Conservation (phyloP, 495 filamentous ascomycete species). For the Aspergillus ellipticus region DNA sequence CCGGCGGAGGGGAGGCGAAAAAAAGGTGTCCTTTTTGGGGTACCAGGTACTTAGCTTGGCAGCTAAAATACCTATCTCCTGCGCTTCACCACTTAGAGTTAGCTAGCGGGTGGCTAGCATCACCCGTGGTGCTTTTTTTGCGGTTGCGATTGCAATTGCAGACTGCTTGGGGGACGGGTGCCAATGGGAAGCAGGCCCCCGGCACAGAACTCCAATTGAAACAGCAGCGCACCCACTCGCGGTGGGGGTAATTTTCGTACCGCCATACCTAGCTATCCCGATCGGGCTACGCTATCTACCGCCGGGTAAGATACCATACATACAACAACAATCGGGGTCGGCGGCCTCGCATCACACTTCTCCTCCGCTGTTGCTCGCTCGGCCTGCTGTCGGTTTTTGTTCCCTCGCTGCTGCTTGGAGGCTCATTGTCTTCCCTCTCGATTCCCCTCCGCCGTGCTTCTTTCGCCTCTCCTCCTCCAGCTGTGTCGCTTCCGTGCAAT, state of each 20-base stretch:
- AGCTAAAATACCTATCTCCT: constrained; percentile 1
- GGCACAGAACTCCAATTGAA: constrained; percentile 2
- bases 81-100: constrained; percentile 1
- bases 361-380: constrained; percentile 3
- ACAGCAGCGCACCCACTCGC: neutral
- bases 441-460: neutral
- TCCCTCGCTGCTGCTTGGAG: too few species aligned
- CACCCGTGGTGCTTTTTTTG: neutral
- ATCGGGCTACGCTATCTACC: neutral
- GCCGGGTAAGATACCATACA: constrained; percentile 3
- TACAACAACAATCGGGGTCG: constrained; percentile 4
- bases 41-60: neutral
- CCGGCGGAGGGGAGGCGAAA: neutral
- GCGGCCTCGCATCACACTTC: constrained; percentile 11
- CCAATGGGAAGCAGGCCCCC: neutral
- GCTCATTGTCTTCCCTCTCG: neutral
- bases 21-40: neutral
- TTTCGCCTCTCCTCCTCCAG: neutral
- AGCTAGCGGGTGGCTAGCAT: constrained; percentile 7
- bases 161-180: neutral
- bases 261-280: constrained; percentile 3
- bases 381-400: too few species aligned
- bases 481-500: neutral
- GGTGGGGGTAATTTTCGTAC: constrained; percentile 6
- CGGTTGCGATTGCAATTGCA: neutral